Evolutionary conservation across 2,329 filamentous ascomycete genomes (phyloP), one percentile per base, ranked within the genome.

Genomic region (Curvularia hawaiiensis): DNA sequence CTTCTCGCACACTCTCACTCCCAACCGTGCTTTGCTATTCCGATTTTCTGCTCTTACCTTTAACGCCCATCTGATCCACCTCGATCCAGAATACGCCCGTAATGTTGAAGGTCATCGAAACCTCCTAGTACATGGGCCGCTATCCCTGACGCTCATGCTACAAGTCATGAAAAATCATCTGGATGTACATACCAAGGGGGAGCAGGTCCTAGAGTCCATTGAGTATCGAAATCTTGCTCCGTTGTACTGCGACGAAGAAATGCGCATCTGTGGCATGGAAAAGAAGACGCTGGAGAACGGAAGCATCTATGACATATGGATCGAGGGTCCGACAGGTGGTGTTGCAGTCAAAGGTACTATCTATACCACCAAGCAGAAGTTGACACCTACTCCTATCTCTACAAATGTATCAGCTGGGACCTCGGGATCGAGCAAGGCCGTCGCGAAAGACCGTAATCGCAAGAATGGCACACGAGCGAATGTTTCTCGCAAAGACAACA

Each of bases 1-100:
- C 46, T 85, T 86, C 65, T 79, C 78, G 18, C 81, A 90, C 65
- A 78, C 79, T 0, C 78, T 97, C 24, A 84, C 78, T 0, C 91
- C 92, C 0, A 88, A 88, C 2, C 81, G 85, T 3, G 80, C 84
- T 4, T 84, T 97, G 4, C 86, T 99, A 52, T 97, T 96, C 79
- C 87, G 93, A 57, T 98, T 94, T 80, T 95, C 90, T 20, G 92
- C 92, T 18, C 63, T 84, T 33, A 94, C 90, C 2, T 93, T 92
- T 80, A 99, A 99, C 76, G 91, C 92, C 1, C 95, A 99, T 77
- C 82, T 84, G 16, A 97, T 99, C 66, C 95, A 99, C 77, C 82
- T 96, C 22, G 90, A 97, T 74, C 84, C 83, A 1, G 71, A 82
- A 43, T 96, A 91, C 77, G 88, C 87, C 50, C 83, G 83, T 39